phyloP scores from a whole-genome alignment of 2,329 filamentous ascomycete genomes.

The Acephala macrosclerotiorum region DNA sequence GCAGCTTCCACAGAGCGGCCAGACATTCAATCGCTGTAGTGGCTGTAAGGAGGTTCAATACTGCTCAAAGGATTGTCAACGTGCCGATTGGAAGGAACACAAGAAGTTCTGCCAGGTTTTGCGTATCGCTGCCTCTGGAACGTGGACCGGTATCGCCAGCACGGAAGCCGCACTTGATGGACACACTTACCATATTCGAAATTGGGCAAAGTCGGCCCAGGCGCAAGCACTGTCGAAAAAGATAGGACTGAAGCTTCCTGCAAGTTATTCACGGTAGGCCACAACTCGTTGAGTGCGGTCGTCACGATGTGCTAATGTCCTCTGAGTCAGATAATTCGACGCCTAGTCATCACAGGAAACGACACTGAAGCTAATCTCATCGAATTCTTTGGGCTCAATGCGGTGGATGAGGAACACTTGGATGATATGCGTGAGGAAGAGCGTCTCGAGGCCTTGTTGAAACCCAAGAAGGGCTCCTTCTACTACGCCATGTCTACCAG shows the following conservation, averaged over 20 bases:
- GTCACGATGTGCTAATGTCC: background rate
- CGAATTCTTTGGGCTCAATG: background rate
- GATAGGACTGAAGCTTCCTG: background rate
- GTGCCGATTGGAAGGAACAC: constrained; percentile 24
- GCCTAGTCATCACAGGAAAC: background rate
- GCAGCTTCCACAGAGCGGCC: background rate
- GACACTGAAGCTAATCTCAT: background rate
- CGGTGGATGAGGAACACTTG: background rate
- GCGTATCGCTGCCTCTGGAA: background rate
- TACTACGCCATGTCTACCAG: background rate
- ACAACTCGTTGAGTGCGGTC: background rate
- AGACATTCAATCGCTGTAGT: background rate
- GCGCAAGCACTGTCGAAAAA: background rate
- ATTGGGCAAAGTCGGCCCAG: background rate
- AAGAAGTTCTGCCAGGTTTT: constrained; percentile 31
- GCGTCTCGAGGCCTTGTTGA: background rate
- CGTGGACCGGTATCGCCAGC: background rate
- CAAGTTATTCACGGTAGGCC: background rate
- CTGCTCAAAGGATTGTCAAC: constrained; percentile 15
- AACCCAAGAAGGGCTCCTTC: background rate
- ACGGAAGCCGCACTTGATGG: background rate
- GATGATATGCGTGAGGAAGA: background rate
- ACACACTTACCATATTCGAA: background rate
- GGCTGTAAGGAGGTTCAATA: background rate
- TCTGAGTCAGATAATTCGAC: background rate